Conservation (phyloP, 108 stramenopile species). For the Nannochloropsis salina region DNA sequence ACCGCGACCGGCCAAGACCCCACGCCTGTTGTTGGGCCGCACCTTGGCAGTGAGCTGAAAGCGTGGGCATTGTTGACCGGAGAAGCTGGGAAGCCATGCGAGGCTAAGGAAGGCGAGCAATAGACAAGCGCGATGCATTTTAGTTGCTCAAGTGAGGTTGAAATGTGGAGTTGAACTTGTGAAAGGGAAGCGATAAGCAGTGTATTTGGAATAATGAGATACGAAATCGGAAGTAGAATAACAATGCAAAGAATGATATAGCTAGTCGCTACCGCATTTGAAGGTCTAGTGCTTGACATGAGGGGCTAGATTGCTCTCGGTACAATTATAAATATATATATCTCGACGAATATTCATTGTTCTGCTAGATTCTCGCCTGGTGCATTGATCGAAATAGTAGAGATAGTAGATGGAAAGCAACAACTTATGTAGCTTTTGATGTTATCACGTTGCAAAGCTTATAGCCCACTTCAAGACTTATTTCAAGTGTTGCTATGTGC, state of each 20-base stretch:
- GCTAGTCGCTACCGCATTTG: not conserved
- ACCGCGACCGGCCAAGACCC: not conserved
- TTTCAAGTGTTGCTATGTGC: too few relatives aligned
- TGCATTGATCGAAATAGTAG: too few relatives aligned
- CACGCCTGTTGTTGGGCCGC: too few relatives aligned
- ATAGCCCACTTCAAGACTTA: too few relatives aligned
- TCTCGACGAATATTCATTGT: conserved; percentile 22
- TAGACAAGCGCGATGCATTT: not conserved
- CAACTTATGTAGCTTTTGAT: too few relatives aligned
- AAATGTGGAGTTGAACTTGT: not conserved
- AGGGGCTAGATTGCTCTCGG: not conserved
- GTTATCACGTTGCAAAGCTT: too few relatives aligned
- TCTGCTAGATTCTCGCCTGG: too few relatives aligned
- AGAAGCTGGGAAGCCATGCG: not conserved
- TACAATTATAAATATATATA: too few relatives aligned
- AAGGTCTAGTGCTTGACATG: conserved; percentile 63
- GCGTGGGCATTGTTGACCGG: not conserved
- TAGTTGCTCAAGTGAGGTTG: not conserved
- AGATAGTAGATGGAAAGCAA: too few relatives aligned
- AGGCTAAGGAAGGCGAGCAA: not conserved
- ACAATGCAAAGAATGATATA: not conserved
- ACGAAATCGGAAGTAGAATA: not conserved
- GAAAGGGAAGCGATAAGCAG: too few relatives aligned
- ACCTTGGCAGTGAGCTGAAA: too few relatives aligned
- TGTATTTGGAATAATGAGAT: too few relatives aligned